These are phyloP conservation scores for Ceratocystis diversiconidia DNA, from an alignment of 2,329 filamentous ascomycete genomes.

Conservation along the genomic window DNA sequence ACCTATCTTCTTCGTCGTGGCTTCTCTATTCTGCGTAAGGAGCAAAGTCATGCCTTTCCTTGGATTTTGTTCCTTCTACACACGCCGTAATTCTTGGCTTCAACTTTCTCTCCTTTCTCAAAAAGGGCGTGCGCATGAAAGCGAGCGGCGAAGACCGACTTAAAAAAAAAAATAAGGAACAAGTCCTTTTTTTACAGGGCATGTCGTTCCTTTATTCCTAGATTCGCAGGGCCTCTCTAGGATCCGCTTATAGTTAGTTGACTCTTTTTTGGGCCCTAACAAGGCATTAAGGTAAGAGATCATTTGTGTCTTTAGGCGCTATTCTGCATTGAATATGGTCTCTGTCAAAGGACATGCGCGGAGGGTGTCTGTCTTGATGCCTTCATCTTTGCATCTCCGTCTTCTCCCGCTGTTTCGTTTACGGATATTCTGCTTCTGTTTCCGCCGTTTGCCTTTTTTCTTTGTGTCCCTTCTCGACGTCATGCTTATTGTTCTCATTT, in stretches of 20 bases:
- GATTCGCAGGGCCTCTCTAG: neutral
- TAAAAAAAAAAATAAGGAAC: neutral
- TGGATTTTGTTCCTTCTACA: neutral
- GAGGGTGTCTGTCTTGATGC: neutral
- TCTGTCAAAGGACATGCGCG: neutral
- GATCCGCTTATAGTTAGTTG: neutral
- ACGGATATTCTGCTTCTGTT: neutral
- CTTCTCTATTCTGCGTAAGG: neutral
- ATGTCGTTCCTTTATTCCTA: neutral
- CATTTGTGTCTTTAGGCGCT: too few relatives aligned
- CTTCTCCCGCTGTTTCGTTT: neutral
- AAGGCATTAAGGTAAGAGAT: too few relatives aligned
- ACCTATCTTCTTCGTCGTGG: neutral
- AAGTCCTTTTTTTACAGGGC: neutral
- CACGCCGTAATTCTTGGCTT: neutral
- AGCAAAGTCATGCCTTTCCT: neutral
- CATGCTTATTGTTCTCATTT: neutral
- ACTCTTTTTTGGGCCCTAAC: too few relatives aligned
- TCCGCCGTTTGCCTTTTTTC: neutral
- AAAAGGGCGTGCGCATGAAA: conserved; percentile 4
- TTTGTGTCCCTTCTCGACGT: neutral
- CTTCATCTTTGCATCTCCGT: neutral
- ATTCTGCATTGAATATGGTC: neutral
- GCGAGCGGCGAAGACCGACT: neutral
- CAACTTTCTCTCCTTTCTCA: too few relatives aligned